Percentiles rank a stretch among this genome's conserved stretches.
These are phyloP conservation scores for Prasinococcaceae sp. DNA, from an alignment of 139 green algal species.

Conservation along the genomic window DNA sequence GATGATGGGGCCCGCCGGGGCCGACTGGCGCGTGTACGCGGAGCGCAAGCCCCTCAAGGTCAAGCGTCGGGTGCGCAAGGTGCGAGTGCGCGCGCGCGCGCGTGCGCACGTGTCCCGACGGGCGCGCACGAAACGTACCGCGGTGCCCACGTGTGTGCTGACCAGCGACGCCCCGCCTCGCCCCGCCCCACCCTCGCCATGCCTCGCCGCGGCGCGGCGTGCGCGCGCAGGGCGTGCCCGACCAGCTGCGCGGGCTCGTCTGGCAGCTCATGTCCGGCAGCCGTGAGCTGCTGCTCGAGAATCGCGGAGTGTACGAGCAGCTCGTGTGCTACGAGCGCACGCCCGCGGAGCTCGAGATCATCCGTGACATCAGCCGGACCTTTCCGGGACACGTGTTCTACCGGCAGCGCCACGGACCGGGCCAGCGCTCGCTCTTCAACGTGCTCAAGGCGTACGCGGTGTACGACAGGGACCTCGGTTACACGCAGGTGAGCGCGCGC, in stretches of 20 bases:
- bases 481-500: constrained; percentile 37
- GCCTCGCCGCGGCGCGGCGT: too few species aligned
- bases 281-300: constrained; percentile 21
- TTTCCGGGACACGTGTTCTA: constrained; percentile 70
- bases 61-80: constrained; percentile 17
- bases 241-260: constrained; percentile 24
- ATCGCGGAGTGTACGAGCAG: constrained; percentile 27
- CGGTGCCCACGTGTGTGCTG: too few species aligned
- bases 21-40: constrained; percentile 19
- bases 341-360: constrained; percentile 20
- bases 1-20: constrained; percentile 16
- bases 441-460: constrained; percentile 46
- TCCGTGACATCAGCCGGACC: constrained; percentile 35
- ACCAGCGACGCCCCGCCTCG: too few species aligned
- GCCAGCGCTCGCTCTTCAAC: constrained; percentile 64
- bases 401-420: constrained; percentile 36
- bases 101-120: too few species aligned
- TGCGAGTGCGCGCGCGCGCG: too few species aligned
- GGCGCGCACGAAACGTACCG: too few species aligned
- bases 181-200: too few species aligned
- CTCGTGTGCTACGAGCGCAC: constrained; percentile 25
- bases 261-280: constrained; percentile 33
- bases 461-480: constrained; percentile 51
- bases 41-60: constrained; percentile 11
- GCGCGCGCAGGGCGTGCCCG: constrained; percentile 23